Base-by-base conservation (phyloP, 2,329 filamentous ascomycete genomes). In the Botryosphaeria dothidea region DNA sequence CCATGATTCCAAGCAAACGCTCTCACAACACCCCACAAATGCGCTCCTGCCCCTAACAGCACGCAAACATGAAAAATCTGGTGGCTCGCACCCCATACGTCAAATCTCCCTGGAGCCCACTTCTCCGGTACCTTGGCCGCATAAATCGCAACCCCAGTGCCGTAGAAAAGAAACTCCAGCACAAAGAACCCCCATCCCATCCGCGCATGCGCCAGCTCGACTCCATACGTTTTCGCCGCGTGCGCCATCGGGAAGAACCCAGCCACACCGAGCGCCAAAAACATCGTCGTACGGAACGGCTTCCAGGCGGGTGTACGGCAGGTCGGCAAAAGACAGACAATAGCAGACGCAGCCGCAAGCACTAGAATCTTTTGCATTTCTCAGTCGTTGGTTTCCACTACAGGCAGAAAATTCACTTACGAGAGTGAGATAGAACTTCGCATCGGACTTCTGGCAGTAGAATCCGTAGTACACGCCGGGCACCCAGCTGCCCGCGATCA, bases 401-500 rank as follows among this genome's bases (percentile, higher is more conserved):
- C 61, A 23, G 29, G 29, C 2, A 29, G 19, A 31, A 19, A 17
- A 3, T 15, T 1, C 29, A 25, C 58, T 67, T 17, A 78, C 80
- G 11, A 77, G 66, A 0, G 65, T 64, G 71, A 74, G 74, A 70
- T 84, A 84, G 0, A 71, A 56, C 4, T 68, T 67, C 57, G 75
- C 78, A 19, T 78, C 67, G 11, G 63, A 38, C 0, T 71, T 62
- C 6, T 77, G 69, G 65, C 79, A 80, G 23, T 78, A 77, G 68
- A 87, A 86, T 3, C 78, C 80, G 71, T 86, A 86, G 70, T 84
- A 85, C 66, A 99, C 78, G 56, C 91, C 90, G 2, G 95, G 93
- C 54, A 98, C 87, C 74, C 94, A 97, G 75, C 90, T 94, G 8
- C 95, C 95, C 69, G 93, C 91, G 66, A 98, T 98, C 69, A 98